A percentile compares a stretch with the other conserved stretches of the same genome.
These are phyloP conservation scores for Echinosophora koreensis DNA, from an alignment of 306 rosid genomes.

Conservation along the genomic window DNA sequence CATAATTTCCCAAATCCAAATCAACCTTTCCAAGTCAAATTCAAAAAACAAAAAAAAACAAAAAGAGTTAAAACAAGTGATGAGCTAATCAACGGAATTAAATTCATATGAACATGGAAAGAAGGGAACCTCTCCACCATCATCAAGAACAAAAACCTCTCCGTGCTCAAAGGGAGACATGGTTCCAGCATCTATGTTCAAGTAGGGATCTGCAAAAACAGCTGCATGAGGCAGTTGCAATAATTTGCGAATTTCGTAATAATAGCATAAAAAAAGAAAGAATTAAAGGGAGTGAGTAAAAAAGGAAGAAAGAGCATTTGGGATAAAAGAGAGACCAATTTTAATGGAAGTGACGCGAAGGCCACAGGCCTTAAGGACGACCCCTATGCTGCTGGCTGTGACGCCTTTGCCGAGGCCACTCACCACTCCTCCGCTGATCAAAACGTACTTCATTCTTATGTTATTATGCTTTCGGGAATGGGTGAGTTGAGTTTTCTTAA, in stretches of 20 bases:
- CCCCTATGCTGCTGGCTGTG: conserved; percentile 97
- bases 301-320: background rate
- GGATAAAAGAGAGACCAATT: conserved; percentile 64
- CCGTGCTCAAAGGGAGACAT: conserved; percentile 99
- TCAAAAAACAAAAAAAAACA: background rate
- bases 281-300: background rate
- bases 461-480: background rate
- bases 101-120: background rate
- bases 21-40: conserved; percentile 70
- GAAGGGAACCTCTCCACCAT: conserved; percentile 87
- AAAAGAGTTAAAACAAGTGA: background rate
- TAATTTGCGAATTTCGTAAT: background rate
- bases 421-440: conserved; percentile 93
- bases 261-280: background rate
- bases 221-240: conserved; percentile 1
- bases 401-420: conserved; percentile 99
- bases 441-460: conserved; percentile 79
- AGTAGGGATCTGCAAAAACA: conserved; percentile 79
- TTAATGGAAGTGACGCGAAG: conserved; percentile 97
- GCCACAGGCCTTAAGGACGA: conserved; percentile 95
- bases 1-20: conserved; percentile 98
- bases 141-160: conserved; percentile 98
- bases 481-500: background rate
- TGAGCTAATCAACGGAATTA: background rate
- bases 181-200: conserved; percentile 99